Conservation (phyloP, 176 grass and related monocot genomes). For the Ananas comosus region DNA sequence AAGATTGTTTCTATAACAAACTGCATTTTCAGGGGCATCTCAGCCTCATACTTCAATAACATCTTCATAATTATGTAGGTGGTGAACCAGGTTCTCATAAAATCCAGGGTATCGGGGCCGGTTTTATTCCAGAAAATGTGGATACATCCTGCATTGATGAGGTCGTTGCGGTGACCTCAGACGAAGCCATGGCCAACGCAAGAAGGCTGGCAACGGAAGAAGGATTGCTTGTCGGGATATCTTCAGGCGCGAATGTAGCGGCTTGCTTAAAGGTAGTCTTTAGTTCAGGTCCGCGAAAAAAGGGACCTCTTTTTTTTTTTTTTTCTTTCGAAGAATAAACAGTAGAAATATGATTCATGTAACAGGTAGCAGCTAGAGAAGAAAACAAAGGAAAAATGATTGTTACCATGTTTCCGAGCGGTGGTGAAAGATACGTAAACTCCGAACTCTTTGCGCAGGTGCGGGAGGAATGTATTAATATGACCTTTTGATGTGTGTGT, state of each 20-base stretch:
- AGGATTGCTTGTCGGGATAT: slow-evolving; percentile 79
- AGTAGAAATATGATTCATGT: not conserved
- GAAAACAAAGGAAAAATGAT: slow-evolving; percentile 66
- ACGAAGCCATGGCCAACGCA: slow-evolving; percentile 65
- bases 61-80: slow-evolving; percentile 21
- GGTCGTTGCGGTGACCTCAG: slow-evolving; percentile 37
- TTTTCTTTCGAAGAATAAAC: not conserved
- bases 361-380: slow-evolving; percentile 39
- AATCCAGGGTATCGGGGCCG: slow-evolving; percentile 65
- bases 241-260: slow-evolving; percentile 65
- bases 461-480: slow-evolving; percentile 51
- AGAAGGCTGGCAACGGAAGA: slow-evolving; percentile 80
- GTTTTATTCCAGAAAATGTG: slow-evolving; percentile 49
- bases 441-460: slow-evolving; percentile 44
- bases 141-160: slow-evolving; percentile 58
- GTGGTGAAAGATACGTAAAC: slow-evolving; percentile 55
- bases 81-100: slow-evolving; percentile 48
- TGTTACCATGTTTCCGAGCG: slow-evolving; percentile 57
- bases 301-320: not conserved
- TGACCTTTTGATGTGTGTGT: slow-evolving; percentile 38
- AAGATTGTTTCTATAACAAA: not conserved
- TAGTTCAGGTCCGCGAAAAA: not conserved
- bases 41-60: not conserved
- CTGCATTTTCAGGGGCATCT: not conserved
- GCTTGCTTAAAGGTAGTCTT: slow-evolving; percentile 58